These are phyloP conservation scores for Paraphaeosphaeria minitans DNA, from an alignment of 2,329 filamentous ascomycete genomes.

Conservation along the genomic window DNA sequence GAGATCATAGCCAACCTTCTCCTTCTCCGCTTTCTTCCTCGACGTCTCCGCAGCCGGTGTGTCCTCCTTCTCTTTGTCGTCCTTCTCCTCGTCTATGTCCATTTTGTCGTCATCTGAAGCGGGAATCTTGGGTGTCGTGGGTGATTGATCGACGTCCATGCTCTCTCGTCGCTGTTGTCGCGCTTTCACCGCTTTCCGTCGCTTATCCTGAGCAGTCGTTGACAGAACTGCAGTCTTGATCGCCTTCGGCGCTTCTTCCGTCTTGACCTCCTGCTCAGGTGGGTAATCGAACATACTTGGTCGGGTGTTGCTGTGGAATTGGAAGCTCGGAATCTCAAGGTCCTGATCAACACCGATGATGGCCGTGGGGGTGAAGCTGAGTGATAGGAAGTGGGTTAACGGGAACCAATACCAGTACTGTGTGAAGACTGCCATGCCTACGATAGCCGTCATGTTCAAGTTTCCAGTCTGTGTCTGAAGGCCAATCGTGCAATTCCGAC, in stretches of 20 bases:
- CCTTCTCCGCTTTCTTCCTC: constrained; percentile 93
- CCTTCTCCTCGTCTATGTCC: constrained; percentile 66
- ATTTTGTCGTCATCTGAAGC: constrained; percentile 77
- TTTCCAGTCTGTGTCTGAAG: constrained; percentile 98
- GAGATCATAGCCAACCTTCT: constrained; percentile 94
- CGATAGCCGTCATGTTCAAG: constrained; percentile 97
- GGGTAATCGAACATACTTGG: constrained; percentile 98
- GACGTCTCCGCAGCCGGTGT: constrained; percentile 58
- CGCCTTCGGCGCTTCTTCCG: constrained; percentile 89
- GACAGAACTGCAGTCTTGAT: constrained; percentile 95
- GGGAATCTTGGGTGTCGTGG: constrained; percentile 71
- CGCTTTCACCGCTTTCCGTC: constrained; percentile 92
- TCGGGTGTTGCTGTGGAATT: constrained; percentile 92
- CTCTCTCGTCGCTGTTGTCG: constrained; percentile 86
- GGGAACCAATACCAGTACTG: constrained; percentile 99
- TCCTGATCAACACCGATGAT: constrained; percentile 95
- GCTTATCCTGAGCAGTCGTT: constrained; percentile 95
- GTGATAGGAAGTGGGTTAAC: constrained; percentile 92
- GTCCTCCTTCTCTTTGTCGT: constrained; percentile 58
- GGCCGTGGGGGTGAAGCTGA: constrained; percentile 95
- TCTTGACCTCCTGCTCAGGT: constrained; percentile 92
- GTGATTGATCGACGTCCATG: constrained; percentile 89
- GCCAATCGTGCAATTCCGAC: constrained; percentile 97
- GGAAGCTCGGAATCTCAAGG: constrained; percentile 90
- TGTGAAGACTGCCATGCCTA: constrained; percentile 97